Base-by-base conservation (phyloP, 768 basidiomycete genomes). In the Mycena rosella region DNA sequence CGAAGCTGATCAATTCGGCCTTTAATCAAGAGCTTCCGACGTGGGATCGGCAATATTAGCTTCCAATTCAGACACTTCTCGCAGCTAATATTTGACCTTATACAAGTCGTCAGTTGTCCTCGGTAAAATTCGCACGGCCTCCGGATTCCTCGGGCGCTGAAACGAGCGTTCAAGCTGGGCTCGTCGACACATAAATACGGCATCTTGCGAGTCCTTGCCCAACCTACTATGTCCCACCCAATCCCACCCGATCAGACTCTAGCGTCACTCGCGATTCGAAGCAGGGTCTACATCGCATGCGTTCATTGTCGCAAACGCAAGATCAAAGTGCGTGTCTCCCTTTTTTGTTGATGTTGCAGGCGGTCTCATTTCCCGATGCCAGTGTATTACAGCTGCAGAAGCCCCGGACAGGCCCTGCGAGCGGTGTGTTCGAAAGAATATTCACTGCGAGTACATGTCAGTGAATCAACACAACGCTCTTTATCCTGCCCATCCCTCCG, bases 221-320 rank as follows among this genome's bases (percentile, higher is more conserved):
- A n/a, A 3, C 14, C 38, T 2, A 18, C n/a, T 3, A 61, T 61
- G 60, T 61, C 60, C 9, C 26, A 42, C n/a, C 14, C 14, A n/a
- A n/a, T n/a, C 42, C 38, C 49, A 29, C 4, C 38, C 1, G 38
- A 61, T 17, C 24, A 36, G 20, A 38, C 36, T 29, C n/a, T 30
- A 0, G 18, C 24, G 3, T 30, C 24, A 3, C 42, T 52, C 24
- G 13, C 49, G 9, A 29, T 3, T 20, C 38, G 27, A 51, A 29
- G n/a, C 29, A 17, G 61, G 8, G 61, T 53, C 26, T 63, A 63
- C 52, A 29, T 63, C 51, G 61, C 61, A 18, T 63, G 61, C 42
- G 6, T 20, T 8, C 5, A 62, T 45, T 55, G 52, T 26, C 30
- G 42, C 42, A 11, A 15, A 20, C 47, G 47, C 11, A 60, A 60